Evolutionary conservation across 495 filamentous ascomycete species (phyloP).

Genomic region (Neurospora sp.): DNA sequence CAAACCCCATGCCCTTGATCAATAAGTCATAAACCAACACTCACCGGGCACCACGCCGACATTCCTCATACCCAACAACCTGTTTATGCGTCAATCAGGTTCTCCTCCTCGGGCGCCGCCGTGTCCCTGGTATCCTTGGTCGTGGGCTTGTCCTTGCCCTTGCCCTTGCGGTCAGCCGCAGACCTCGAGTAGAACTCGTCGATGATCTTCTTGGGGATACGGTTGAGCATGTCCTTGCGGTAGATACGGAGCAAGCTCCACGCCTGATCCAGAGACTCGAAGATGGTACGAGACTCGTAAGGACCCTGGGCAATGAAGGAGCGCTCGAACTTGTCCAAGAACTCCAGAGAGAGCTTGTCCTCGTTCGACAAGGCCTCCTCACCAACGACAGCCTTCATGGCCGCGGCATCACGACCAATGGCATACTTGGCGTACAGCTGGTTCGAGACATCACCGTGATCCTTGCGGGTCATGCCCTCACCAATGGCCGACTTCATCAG

Average conservation of each 20-base stretch:
- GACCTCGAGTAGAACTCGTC: conserved; percentile 85
- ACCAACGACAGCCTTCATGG: conserved; percentile 99
- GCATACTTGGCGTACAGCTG: conserved; percentile 99
- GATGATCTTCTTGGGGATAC: conserved; percentile 87
- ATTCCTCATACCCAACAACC: background rate
- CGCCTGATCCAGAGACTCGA: conserved; percentile 86
- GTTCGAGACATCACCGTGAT: conserved; percentile 97
- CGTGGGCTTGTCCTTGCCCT: conserved; percentile 46
- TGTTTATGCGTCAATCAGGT: conserved; percentile 56
- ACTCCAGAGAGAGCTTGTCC: conserved; percentile 96
- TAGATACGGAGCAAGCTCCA: conserved; percentile 95
- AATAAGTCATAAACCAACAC: conserved; percentile 1
- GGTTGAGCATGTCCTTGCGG: conserved; percentile 93
- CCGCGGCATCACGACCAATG: conserved; percentile 93
- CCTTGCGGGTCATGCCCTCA: conserved; percentile 86
- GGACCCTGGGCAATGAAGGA: conserved; percentile 85
- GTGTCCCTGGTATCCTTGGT: conserved; percentile 50
- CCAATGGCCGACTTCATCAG: conserved; percentile 99
- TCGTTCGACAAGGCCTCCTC: conserved; percentile 92
- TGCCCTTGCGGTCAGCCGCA: conserved; percentile 36
- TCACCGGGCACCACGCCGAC: conserved; percentile 5
- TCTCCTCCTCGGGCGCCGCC: conserved; percentile 44
- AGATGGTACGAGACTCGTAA: conserved; percentile 84
- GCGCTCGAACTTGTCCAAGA: conserved; percentile 95
- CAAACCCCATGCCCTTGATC: conserved; percentile 6